Evolutionary conservation across 352 stramenopile species (phyloP).

Genomic region (Thalassiosira hispida): DNA sequence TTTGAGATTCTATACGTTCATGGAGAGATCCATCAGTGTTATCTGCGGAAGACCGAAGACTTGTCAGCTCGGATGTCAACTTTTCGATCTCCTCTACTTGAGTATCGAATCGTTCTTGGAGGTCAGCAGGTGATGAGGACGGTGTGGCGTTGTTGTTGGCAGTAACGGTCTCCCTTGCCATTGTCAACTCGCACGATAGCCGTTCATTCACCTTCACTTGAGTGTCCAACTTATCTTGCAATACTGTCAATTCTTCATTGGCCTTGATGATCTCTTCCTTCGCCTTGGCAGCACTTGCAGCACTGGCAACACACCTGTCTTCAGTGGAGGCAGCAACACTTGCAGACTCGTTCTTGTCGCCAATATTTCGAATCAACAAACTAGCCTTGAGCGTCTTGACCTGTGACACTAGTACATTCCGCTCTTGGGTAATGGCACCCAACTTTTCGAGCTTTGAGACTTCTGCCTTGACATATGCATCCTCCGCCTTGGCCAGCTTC

Average conservation of each 20-base stretch:
- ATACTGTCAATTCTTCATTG: conserved; percentile 4
- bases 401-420: conserved; percentile 5
- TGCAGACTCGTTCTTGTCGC: background rate
- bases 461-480: conserved; percentile 25
- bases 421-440: conserved; percentile 4
- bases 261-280: conserved; percentile 1
- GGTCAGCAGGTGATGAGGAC: background rate
- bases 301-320: background rate
- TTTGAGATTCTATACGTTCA: too few species aligned
- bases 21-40: too few species aligned
- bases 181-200: background rate
- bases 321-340: background rate
- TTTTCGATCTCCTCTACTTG: too few species aligned
- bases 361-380: background rate
- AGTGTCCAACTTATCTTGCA: conserved; percentile 6
- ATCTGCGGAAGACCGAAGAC: too few species aligned
- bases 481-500: conserved; percentile 28
- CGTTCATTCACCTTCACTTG: conserved; percentile 12
- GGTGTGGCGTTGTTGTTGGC: background rate
- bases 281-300: background rate
- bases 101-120: too few species aligned
- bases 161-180: background rate
- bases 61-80: too few species aligned
- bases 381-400: conserved; percentile 6
- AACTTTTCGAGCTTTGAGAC: conserved; percentile 34